Percentiles rank a stretch among this genome's conserved stretches.
These are phyloP conservation scores for Linum usitatissimum DNA, from an alignment of 345 rosid species.

Conservation along the genomic window DNA sequence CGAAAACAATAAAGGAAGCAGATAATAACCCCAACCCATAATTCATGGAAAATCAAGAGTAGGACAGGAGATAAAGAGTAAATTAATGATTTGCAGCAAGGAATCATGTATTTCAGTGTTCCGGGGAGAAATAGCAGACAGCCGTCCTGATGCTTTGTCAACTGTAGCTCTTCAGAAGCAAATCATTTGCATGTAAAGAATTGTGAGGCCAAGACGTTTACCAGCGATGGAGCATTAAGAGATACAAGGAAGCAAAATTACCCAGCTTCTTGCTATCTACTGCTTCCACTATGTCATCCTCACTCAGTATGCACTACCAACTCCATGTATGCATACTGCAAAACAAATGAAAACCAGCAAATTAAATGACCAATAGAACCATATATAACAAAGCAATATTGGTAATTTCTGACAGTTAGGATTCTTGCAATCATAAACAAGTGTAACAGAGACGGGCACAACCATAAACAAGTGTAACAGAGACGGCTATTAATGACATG, in stretches of 20 bases:
- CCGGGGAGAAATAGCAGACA: constrained; percentile 69
- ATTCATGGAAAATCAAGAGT: not conserved
- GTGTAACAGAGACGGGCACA: constrained; percentile 3
- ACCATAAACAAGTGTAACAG: no score
- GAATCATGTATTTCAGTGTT: constrained; percentile 54
- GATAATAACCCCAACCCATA: constrained; percentile 6
- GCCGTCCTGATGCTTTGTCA: constrained; percentile 48
- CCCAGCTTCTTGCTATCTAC: constrained; percentile 28
- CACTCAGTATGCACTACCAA: constrained; percentile 60
- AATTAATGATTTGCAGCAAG: constrained; percentile 6
- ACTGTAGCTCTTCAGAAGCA: constrained; percentile 44
- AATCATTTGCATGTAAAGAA: constrained; percentile 66
- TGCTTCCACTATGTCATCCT: constrained; percentile 59
- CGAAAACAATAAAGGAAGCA: constrained; percentile 9
- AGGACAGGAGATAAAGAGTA: not conserved
- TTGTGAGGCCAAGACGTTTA: constrained; percentile 66
- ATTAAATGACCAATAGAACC: not conserved
- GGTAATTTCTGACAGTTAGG: not conserved
- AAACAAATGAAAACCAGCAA: not conserved
- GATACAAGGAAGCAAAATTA: constrained; percentile 29
- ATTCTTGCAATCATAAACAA: not conserved
- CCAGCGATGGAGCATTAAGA: constrained; percentile 41
- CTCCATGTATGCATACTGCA: constrained; percentile 73
- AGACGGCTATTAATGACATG: constrained; percentile 9
- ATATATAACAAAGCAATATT: not conserved